Evolutionary conservation across 2,329 filamentous ascomycete genomes (phyloP).

Genomic region (Fusarium lateritium): DNA sequence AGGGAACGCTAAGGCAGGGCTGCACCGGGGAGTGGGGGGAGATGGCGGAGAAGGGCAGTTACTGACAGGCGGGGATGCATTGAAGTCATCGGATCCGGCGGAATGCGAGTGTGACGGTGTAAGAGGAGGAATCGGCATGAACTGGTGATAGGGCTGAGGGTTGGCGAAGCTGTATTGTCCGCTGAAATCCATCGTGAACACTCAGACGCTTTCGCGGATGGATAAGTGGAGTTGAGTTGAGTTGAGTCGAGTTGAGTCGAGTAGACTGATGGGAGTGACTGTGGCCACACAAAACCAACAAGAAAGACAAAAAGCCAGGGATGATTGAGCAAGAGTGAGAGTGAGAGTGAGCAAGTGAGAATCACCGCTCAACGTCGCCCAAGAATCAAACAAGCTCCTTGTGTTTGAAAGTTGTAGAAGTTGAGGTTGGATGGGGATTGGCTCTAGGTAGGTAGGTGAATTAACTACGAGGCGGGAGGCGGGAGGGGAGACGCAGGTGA

Average conservation of each 20-base stretch:
- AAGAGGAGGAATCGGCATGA: slow-evolving; percentile 67
- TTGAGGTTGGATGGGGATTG: slow-evolving; percentile 21
- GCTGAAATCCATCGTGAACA: slow-evolving; percentile 66
- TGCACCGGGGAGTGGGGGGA: slow-evolving; percentile 48
- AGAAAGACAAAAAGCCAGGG: slow-evolving; percentile 2
- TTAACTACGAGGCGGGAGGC: slow-evolving; percentile 21
- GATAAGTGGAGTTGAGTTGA: slow-evolving; percentile 18
- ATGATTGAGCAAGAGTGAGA: slow-evolving; percentile 7
- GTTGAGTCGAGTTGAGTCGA: slow-evolving; percentile 31
- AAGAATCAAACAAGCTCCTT: slow-evolving; percentile 6
- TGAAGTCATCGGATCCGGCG: slow-evolving; percentile 68
- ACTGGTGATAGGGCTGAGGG: slow-evolving; percentile 67
- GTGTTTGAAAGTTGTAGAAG: slow-evolving; percentile 27
- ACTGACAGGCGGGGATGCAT: slow-evolving; percentile 70
- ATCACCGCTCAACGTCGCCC: slow-evolving; percentile 16
- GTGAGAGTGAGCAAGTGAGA: not conserved
- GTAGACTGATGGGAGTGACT: slow-evolving; percentile 16
- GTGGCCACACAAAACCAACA: slow-evolving; percentile 6
- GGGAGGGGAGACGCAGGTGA: slow-evolving; percentile 21
- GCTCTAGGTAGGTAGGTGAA: slow-evolving; percentile 19
- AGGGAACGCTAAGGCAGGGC: slow-evolving; percentile 51
- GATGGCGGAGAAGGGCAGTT: slow-evolving; percentile 46
- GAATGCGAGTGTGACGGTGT: slow-evolving; percentile 71
- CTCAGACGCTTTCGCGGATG: slow-evolving; percentile 11
- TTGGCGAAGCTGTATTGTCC: slow-evolving; percentile 63